Evolutionary conservation across 2,329 filamentous ascomycete genomes (phyloP), one percentile per base, ranked within the genome.

Genomic region (Aspergillus pseudoterreus): DNA sequence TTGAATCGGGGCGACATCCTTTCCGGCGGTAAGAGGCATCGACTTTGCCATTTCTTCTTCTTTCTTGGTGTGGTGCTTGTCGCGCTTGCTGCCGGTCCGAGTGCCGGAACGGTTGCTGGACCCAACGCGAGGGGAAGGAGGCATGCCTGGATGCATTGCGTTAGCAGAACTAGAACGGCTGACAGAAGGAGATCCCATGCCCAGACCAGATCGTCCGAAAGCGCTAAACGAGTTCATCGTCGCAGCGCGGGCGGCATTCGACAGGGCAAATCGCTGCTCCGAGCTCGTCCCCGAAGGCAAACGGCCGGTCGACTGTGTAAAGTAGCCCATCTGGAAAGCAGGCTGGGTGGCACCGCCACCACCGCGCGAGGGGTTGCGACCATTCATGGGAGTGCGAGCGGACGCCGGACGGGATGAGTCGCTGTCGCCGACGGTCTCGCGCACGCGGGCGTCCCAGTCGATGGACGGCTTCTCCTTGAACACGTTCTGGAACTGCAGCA

Each of bases 391-490:
- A 15, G 77, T 75, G 43, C 73, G 70, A 33, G 71, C 70, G 71
- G 71, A 85, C 73, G 68, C 84, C 74, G 70, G 82, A 71, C 71
- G 87, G 77, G 74, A 89, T 75, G 83, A 83, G 52, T 82, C 78
- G 52, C 78, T 78, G 58, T 96, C 92, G 52, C 92, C 92, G 59
- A 99, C 71, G 77, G 87, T 80, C 74, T 88, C 86, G 81, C 92
- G 81, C 55, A 99, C 85, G 66, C 94, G 92, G 59, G 86, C 81
- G 67, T 95, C 88, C 83, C 96, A 99, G 67, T 97, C 92, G 41
- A 92, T 73, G 0, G 91, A 95, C 12, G 94, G 94, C 75, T 96
- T 95, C 78, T 99, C 94, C 57, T 90, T 95, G 76, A 96, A 99
- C 17, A 96, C 90, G 63, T 83, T 83, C 75, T 96, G 90, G 80